Evolutionary conservation across 2,329 filamentous ascomycete genomes (phyloP).

Genomic region (Apiospora phragmitis): DNA sequence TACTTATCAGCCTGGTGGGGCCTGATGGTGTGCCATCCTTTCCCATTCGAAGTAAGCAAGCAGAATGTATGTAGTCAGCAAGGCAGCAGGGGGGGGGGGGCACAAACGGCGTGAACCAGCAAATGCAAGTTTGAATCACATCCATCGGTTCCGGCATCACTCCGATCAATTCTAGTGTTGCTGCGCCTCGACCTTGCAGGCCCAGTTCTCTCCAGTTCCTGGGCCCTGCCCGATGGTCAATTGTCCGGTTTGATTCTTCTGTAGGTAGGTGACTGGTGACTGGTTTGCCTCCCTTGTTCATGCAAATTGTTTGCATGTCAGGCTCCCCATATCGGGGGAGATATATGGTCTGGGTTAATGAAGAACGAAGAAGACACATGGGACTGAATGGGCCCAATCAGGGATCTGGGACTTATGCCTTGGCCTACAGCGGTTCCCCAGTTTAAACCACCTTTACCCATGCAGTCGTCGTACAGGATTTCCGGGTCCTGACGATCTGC

Average conservation of each 20-base stretch:
- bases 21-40: background rate
- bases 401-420: background rate
- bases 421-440: background rate
- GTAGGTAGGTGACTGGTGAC: too few species aligned
- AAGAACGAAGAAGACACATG: background rate
- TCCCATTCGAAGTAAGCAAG: background rate
- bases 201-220: background rate
- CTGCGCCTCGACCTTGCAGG: background rate
- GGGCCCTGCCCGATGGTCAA: too few species aligned
- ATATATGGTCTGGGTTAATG: background rate
- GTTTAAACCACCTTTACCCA: background rate
- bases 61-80: slow-evolving; percentile 1
- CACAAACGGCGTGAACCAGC: background rate
- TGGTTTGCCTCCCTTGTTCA: too few species aligned
- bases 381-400: background rate
- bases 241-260: background rate
- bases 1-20: background rate
- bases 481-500: background rate
- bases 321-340: background rate
- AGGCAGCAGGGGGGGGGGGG: background rate
- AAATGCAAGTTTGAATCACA: background rate
- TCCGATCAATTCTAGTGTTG: background rate
- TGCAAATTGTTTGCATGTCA: background rate
- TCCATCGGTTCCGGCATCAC: background rate
- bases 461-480: background rate